These are phyloP conservation scores for Amaranthus cruentus DNA, from an alignment of 148 eudicot species.

Conservation along the genomic window DNA sequence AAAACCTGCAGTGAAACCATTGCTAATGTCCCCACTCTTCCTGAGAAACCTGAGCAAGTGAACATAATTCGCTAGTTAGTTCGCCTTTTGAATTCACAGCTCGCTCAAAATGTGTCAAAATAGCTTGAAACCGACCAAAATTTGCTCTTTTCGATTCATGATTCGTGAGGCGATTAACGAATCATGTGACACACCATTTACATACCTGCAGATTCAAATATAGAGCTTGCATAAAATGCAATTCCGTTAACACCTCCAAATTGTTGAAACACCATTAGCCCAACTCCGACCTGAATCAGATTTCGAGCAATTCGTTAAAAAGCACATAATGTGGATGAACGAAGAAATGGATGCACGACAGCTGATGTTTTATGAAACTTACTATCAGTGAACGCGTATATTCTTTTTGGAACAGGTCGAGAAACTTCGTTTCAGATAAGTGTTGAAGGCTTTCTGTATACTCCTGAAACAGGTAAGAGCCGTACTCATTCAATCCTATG, in stretches of 20 bases:
- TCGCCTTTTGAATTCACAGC: too few species aligned
- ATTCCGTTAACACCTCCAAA: conserved; percentile 65
- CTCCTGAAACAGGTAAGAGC: conserved; percentile 33
- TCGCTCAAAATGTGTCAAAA: too few species aligned
- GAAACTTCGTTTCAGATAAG: conserved; percentile 33
- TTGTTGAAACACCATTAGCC: conserved; percentile 68
- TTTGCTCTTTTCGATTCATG: too few species aligned
- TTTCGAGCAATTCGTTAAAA: not conserved
- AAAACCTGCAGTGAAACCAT: conserved; percentile 57
- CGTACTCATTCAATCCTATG: not conserved
- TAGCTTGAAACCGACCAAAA: too few species aligned
- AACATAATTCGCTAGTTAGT: too few species aligned
- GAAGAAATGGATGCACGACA: not conserved
- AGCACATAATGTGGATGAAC: not conserved
- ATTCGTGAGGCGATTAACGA: too few species aligned
- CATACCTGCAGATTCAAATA: conserved; percentile 63
- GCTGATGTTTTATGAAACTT: conserved; percentile 16
- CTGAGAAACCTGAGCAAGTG: conserved; percentile 45
- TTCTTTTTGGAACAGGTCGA: conserved; percentile 50
- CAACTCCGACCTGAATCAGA: conserved; percentile 57
- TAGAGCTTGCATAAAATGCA: conserved; percentile 56
- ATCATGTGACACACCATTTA: not conserved
- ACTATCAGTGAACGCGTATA: conserved; percentile 62
- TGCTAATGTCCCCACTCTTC: conserved; percentile 48
- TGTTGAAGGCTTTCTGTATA: conserved; percentile 46